Base-by-base conservation (phyloP, 371 early-diverging fungal genomes). In the Actinomortierella wolfii region DNA sequence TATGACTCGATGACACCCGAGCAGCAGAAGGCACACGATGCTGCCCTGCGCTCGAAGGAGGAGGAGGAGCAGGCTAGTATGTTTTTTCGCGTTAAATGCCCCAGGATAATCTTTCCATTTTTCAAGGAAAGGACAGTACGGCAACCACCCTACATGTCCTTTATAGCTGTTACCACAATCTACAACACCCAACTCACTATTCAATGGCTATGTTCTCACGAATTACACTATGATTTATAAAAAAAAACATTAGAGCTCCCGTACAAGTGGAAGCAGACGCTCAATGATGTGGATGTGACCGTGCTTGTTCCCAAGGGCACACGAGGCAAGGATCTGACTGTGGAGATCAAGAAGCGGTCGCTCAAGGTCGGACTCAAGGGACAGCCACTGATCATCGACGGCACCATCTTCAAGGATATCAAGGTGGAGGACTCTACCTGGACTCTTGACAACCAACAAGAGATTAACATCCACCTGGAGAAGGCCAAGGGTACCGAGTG, bases 341-440 rank as follows among this genome's bases (percentile, higher is more conserved):
- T 95, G 42, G 79, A 75, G 0, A 79, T 95, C 59, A 86, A 87
- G 75, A 88, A 84, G 73, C 85, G 83, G 42, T 65, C 78, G 4
- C 73, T 95, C 56, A 86, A 79, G 20, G 92, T 89, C 0, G 90
- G 86, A 8, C 73, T 94, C 45, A 96, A 94, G 66, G 88, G 88
- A n/a, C 77, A 90, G 61, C 70, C 84, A 2, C 85, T 90, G 15
- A 85, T 94, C 55, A 76, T 93, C n/a, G 90, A 89, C 64, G 95
- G 93, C 11, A 85, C 86, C 48, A 78, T 95, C 24, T 87, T 82
- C 78, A 86, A 89, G 56, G 70, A 78, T 7, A 78, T 95, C 57
- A 87, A 87, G 59, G 53, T 88, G 11, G 96, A 94, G 39, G 96
- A 96, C 46, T 86, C 87, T 44, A 93, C 93, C 2, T 96, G 96